A percentile compares a stretch with the other conserved stretches of the same genome.
Evolutionary conservation across 148 eudicot species (phyloP).

Genomic region (Camellia japonica): DNA sequence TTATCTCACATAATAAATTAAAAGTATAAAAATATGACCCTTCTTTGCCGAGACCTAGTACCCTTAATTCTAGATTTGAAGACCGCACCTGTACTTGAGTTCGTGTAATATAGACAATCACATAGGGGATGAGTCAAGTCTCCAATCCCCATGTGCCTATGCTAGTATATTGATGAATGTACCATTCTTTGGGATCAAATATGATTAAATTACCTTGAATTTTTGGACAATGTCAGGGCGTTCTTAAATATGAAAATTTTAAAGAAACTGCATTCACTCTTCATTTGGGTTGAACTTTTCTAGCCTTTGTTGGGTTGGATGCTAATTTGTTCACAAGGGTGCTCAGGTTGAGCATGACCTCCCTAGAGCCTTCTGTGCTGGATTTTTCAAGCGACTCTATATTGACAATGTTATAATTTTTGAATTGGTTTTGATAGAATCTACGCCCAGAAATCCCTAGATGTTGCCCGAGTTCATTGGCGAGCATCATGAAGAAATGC

Average conservation of each 20-base stretch:
- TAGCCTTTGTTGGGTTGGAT: not conserved
- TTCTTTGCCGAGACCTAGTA: too few species aligned
- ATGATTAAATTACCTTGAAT: too few species aligned
- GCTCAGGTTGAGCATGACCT: not conserved
- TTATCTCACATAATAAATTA: too few species aligned
- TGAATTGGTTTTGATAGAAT: slow-evolving; percentile 32
- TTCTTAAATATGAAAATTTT: not conserved
- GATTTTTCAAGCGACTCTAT: not conserved
- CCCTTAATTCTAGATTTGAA: too few species aligned
- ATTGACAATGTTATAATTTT: not conserved
- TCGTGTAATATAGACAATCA: too few species aligned
- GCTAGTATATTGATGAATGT: not conserved
- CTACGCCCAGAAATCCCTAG: slow-evolving; percentile 76
- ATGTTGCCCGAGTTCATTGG: slow-evolving; percentile 78
- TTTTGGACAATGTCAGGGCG: not conserved
- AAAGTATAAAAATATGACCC: too few species aligned
- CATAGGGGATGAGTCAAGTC: too few species aligned
- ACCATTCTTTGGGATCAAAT: too few species aligned
- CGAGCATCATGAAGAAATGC: slow-evolving; percentile 79
- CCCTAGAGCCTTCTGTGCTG: not conserved
- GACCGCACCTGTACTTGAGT: too few species aligned
- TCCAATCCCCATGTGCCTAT: not conserved
- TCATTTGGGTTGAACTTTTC: not conserved
- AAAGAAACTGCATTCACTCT: not conserved
- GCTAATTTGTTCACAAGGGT: not conserved